Percentiles rank a stretch among this genome's conserved stretches.
Conservation (phyloP, 2,329 filamentous ascomycete genomes). For the Colletotrichum cordylinicola region DNA sequence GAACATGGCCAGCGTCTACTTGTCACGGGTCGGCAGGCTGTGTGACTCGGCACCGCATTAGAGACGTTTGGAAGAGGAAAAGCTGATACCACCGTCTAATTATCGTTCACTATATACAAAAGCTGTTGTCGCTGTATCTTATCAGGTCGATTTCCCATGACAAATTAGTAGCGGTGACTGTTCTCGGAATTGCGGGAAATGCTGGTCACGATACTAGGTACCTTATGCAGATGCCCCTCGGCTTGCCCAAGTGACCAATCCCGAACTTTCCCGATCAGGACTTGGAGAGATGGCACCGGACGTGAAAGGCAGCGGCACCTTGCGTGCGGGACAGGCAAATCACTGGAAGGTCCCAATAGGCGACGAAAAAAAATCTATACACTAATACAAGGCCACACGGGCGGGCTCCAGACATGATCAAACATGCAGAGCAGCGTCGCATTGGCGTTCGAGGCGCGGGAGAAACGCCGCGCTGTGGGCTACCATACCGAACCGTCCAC, state of each 20-base stretch:
- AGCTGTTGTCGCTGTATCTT: background rate
- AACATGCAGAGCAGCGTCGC: constrained; percentile 25
- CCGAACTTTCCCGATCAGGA: background rate
- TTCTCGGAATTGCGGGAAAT: background rate
- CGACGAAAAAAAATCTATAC: constrained; percentile 37
- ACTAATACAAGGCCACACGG: constrained; percentile 36
- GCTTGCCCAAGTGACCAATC: background rate
- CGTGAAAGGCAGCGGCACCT: background rate
- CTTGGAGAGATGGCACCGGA: background rate
- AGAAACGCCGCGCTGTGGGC: constrained; percentile 1
- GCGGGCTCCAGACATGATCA: background rate
- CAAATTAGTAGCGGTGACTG: background rate
- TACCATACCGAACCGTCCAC: constrained; percentile 10
- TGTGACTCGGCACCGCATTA: constrained; percentile 10
- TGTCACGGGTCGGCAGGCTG: background rate
- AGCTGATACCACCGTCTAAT: constrained; percentile 19
- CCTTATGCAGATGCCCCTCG: background rate
- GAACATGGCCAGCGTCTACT: constrained; percentile 10
- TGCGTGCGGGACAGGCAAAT: background rate
- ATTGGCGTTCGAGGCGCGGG: constrained; percentile 17
- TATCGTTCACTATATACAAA: constrained; percentile 11
- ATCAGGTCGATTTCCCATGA: background rate
- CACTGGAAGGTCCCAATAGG: background rate
- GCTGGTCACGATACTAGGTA: background rate
- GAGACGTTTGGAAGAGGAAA: constrained; percentile 16